Evolutionary conservation across 2,329 filamentous ascomycete genomes (phyloP), one percentile per base, ranked within the genome.

Genomic region (Colletotrichum musicola): DNA sequence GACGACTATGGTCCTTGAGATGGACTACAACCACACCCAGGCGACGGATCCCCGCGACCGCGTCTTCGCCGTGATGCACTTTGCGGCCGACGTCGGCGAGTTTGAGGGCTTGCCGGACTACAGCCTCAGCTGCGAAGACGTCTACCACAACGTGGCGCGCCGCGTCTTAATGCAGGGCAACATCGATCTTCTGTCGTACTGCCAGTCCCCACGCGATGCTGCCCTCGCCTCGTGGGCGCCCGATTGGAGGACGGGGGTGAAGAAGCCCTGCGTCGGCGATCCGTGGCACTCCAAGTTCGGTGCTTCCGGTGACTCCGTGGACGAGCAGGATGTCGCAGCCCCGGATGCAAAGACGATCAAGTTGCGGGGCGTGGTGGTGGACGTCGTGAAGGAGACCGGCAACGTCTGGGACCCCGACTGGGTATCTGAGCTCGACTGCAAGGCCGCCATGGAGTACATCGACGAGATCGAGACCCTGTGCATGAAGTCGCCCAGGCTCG

Each of bases 61-160:
- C 6, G 27, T 70, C 53, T 67, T 66, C 25, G 59, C 58, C 35
- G 58, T 67, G 16, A 61, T 67, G 57, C 51, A 58, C 18, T 53
- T 70, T 6, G 68, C 63, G 4, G 51, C 56, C 30, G 68, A 70
- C 49, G 57, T 56, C 13, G 42, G 27, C 47, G 53, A 62, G 9
- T 56, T 60, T 5, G 50, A 63, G n/a, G 63, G 68, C 4, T 16
- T 70, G 22, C 51, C 63, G 4, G 25, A 67, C 46, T 70, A 70
- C 54, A 20, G 18, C 2, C 44, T 57, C 16, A 27, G 50, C 20
- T 62, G 46, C 46, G 44, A 49, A 6, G 16, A 67, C 16, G 54
- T 70, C 13, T 70, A 70, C n/a, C 58, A 42, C 5, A 40, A 62
- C 14, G 42, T 51, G 1, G 63, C 58, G 4, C 42, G 38, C 4